Evolutionary conservation across 176 grass and related monocot species (phyloP).

Genomic region (Carex scoparia): DNA sequence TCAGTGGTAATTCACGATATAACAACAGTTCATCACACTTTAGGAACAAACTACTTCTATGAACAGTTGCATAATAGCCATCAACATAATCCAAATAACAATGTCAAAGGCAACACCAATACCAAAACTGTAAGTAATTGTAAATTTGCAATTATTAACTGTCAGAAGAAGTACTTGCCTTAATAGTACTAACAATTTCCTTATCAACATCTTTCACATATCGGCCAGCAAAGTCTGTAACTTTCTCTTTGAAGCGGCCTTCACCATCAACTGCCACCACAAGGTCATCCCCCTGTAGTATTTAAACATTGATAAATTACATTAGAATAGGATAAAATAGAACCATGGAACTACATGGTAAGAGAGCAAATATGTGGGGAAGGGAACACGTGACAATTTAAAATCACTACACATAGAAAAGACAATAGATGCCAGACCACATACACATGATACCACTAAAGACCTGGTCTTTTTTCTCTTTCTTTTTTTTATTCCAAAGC

Average conservation of each 20-base stretch:
- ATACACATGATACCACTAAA: background rate
- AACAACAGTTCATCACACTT: background rate
- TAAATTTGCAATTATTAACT: constrained; percentile 7
- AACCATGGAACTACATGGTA: background rate
- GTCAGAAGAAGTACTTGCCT: constrained; percentile 46
- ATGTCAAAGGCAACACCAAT: background rate
- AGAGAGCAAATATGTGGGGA: background rate
- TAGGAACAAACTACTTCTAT: background rate
- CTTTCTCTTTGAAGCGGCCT: constrained; percentile 73
- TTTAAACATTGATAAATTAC: background rate
- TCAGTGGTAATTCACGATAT: background rate
- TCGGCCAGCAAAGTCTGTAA: constrained; percentile 60
- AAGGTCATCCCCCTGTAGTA: constrained; percentile 55
- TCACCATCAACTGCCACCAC: constrained; percentile 94
- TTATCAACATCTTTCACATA: constrained; percentile 93
- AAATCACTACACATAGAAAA: background rate
- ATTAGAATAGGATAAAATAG: background rate
- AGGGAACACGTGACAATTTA: background rate
- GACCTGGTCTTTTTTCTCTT: background rate
- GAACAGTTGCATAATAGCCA: background rate
- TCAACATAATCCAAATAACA: background rate
- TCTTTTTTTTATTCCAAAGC: background rate
- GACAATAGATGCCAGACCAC: background rate
- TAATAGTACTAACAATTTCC: constrained; percentile 75
- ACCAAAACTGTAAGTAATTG: background rate